Conservation (phyloP, 1,139 yeast genomes). For the Spencermartinsiella ligniputridi region DNA sequence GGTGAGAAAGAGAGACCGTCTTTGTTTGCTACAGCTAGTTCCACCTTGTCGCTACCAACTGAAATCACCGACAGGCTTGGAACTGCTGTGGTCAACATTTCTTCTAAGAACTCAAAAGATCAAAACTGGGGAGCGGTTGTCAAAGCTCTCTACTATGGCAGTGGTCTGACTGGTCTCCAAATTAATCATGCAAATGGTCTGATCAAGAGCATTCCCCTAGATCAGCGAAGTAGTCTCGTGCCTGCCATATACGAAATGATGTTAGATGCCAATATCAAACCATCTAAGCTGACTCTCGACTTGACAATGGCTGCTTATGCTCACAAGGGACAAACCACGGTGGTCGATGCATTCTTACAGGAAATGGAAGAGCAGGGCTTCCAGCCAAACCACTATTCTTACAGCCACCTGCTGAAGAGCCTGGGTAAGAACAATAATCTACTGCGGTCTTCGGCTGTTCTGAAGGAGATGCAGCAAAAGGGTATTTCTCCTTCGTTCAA, state of each 20-base stretch:
- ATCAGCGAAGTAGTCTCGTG: conserved; percentile 20
- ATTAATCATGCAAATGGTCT: conserved; percentile 26
- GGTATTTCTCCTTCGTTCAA: conserved; percentile 52
- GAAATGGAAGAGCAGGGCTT: conserved; percentile 32
- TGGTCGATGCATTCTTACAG: conserved; percentile 34
- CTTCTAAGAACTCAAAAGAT: conserved; percentile 15
- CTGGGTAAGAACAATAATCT: conserved; percentile 35
- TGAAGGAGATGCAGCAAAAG: conserved; percentile 47
- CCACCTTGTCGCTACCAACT: conserved; percentile 17
- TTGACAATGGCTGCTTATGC: conserved; percentile 36
- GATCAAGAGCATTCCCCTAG: conserved; percentile 27
- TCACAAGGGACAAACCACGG: conserved; percentile 25
- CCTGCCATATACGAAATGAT: conserved; percentile 28
- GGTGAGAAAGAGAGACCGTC: conserved; percentile 7
- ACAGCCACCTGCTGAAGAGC: conserved; percentile 43
- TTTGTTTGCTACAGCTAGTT: conserved; percentile 12
- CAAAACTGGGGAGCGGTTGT: conserved; percentile 26
- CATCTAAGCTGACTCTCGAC: conserved; percentile 27
- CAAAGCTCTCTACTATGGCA: conserved; percentile 16
- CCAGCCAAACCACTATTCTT: conserved; percentile 40
- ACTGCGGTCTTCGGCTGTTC: conserved; percentile 25
- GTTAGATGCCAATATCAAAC: conserved; percentile 20
- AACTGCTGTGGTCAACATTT: conserved; percentile 16
- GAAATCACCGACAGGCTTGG: conserved; percentile 20
- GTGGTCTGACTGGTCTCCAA: conserved; percentile 20